Conservation (phyloP, 306 rosid genomes). For the Prunus mira region DNA sequence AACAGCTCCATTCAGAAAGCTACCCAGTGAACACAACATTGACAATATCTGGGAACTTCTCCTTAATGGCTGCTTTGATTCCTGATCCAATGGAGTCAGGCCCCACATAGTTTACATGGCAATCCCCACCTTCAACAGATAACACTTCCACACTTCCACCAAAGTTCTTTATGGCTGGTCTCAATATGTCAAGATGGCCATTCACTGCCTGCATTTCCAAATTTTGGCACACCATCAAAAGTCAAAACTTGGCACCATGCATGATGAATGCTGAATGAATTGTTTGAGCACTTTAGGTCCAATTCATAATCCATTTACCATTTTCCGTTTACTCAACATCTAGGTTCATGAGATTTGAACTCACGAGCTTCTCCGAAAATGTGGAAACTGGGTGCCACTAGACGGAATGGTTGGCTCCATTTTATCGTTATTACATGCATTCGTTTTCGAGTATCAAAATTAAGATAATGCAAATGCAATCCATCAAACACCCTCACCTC, state of each 20-base stretch:
- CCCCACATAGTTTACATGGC: constrained; percentile 66
- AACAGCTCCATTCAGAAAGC: constrained; percentile 10
- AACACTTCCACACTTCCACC: constrained; percentile 88
- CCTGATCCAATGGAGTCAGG: constrained; percentile 92
- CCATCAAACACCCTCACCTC: constrained; percentile 42
- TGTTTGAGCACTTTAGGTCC: too few relatives aligned
- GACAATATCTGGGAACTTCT: constrained; percentile 77
- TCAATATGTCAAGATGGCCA: constrained; percentile 73
- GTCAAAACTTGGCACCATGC: background rate
- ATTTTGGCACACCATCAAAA: background rate
- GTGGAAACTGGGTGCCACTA: too few relatives aligned
- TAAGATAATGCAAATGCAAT: background rate
- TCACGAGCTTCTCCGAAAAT: too few relatives aligned
- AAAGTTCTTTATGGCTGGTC: constrained; percentile 86
- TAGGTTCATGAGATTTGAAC: too few relatives aligned
- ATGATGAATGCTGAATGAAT: too few relatives aligned
- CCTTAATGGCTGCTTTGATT: constrained; percentile 86
- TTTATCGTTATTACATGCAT: background rate
- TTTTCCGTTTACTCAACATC: too few relatives aligned
- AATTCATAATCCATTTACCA: too few relatives aligned
- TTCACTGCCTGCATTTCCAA: constrained; percentile 64
- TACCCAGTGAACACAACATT: constrained; percentile 56
- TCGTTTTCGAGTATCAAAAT: background rate
- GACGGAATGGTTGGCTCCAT: background rate
- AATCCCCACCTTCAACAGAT: constrained; percentile 60